Conservation (phyloP, 805 yeast genomes). For the Saccharomycopsis capsularis region DNA sequence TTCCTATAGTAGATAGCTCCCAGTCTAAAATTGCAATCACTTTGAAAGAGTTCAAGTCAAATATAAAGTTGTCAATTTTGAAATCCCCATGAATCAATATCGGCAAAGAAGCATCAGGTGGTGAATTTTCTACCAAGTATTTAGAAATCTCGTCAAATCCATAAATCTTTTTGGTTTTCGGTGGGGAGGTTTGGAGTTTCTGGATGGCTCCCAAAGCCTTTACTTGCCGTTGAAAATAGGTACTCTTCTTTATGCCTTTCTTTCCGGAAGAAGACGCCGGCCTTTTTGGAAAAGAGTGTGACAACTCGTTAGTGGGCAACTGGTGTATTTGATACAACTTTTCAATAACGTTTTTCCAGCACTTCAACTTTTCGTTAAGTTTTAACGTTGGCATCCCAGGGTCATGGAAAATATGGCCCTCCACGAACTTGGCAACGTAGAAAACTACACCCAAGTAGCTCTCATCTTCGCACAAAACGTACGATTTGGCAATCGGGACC, state of each 20-base stretch:
- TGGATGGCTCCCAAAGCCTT: slow-evolving; percentile 40
- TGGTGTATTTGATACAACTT: slow-evolving; percentile 45
- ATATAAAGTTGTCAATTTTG: slow-evolving; percentile 57
- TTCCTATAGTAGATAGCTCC: slow-evolving; percentile 61
- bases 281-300: slow-evolving; percentile 32
- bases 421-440: slow-evolving; percentile 53
- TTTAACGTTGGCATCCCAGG: slow-evolving; percentile 39
- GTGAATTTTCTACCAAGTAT: slow-evolving; percentile 39
- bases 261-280: slow-evolving; percentile 34
- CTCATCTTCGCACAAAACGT: slow-evolving; percentile 50
- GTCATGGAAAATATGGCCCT: slow-evolving; percentile 50
- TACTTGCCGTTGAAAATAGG: slow-evolving; percentile 50
- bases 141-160: slow-evolving; percentile 35
- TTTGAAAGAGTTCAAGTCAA: slow-evolving; percentile 43
- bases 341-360: slow-evolving; percentile 44
- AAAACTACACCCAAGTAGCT: slow-evolving; percentile 43
- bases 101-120: slow-evolving; percentile 39
- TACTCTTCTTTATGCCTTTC: slow-evolving; percentile 19
- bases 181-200: slow-evolving; percentile 31
- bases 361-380: slow-evolving; percentile 25
- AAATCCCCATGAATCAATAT: slow-evolving; percentile 58
- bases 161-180: slow-evolving; percentile 38
- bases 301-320: slow-evolving; percentile 38
- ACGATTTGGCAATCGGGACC: slow-evolving; percentile 52
- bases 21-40: slow-evolving; percentile 56